Evolutionary conservation across 2,329 filamentous ascomycete genomes (phyloP).

Genomic region (Nannizziopsis arthrosporioides): DNA sequence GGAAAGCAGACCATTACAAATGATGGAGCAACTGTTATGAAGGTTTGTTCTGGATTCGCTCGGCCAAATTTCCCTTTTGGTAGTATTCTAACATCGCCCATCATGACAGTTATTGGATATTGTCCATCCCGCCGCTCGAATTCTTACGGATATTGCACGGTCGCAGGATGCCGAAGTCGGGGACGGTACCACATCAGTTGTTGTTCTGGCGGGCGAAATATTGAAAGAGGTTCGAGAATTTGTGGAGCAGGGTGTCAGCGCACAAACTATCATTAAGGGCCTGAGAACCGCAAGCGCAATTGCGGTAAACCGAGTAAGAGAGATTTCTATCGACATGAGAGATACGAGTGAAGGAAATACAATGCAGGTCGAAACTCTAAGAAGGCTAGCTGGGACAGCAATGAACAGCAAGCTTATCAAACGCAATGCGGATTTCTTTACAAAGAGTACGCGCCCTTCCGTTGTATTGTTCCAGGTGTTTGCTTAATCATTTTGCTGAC

Average conservation of each 20-base stretch:
- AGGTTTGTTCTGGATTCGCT: conserved; percentile 45
- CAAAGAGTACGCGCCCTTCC: conserved; percentile 58
- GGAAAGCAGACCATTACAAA: conserved; percentile 97
- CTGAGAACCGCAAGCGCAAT: conserved; percentile 75
- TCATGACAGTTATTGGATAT: conserved; percentile 78
- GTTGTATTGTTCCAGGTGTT: not conserved
- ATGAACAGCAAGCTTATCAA: conserved; percentile 99
- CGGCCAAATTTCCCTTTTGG: not conserved
- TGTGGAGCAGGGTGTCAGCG: conserved; percentile 92
- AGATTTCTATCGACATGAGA: conserved; percentile 62
- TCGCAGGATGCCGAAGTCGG: conserved; percentile 99
- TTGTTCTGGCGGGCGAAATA: conserved; percentile 94
- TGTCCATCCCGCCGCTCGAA: conserved; percentile 89
- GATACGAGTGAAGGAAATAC: conserved; percentile 72
- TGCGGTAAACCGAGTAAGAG: conserved; percentile 98
- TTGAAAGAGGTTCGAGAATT: conserved; percentile 93
- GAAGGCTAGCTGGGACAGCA: conserved; percentile 82
- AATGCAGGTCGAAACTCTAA: conserved; percentile 77
- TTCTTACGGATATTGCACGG: conserved; percentile 94
- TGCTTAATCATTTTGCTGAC: conserved; percentile 9
- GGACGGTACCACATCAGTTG: conserved; percentile 93
- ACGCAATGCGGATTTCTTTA: conserved; percentile 93
- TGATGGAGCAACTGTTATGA: conserved; percentile 98
- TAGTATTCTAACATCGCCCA: not conserved
- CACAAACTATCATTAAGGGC: conserved; percentile 95